Conservation (phyloP, 148 eudicot species). For the Amaranthus hypochondriacus region DNA sequence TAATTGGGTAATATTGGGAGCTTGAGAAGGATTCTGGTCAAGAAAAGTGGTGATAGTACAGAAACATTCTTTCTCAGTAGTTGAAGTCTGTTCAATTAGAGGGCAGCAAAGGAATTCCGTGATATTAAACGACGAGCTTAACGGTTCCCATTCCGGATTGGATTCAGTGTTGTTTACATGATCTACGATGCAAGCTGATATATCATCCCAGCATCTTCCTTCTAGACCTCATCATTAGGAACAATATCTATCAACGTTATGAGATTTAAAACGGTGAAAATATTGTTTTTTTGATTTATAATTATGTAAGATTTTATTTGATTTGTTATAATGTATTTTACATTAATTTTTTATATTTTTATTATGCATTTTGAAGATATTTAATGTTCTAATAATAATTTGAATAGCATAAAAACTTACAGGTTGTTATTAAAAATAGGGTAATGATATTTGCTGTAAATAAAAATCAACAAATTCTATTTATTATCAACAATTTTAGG, state of each 20-base stretch:
- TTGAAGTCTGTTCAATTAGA: not conserved
- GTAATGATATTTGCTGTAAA: no score
- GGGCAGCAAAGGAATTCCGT: not conserved
- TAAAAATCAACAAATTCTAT: no score
- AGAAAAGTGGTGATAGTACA: not conserved
- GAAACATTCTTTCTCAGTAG: not conserved
- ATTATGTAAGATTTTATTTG: no score
- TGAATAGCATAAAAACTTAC: no score
- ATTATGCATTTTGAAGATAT: no score
- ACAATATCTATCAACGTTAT: no score
- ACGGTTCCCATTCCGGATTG: not conserved
- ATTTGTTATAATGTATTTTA: no score
- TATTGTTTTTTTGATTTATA: no score
- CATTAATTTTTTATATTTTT: no score
- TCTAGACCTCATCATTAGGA: not conserved
- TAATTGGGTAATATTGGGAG: not conserved
- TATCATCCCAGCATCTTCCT: not conserved
- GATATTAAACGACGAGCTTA: not conserved
- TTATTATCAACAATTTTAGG: no score
- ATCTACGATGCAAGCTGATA: not conserved
- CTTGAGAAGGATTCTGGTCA: not conserved
- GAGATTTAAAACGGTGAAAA: not conserved
- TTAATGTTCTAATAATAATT: no score
- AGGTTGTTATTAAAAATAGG: no score
- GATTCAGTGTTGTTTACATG: not conserved